Base-by-base conservation (phyloP, 116 monocot genomes). In the Posidonia oceanica region DNA sequence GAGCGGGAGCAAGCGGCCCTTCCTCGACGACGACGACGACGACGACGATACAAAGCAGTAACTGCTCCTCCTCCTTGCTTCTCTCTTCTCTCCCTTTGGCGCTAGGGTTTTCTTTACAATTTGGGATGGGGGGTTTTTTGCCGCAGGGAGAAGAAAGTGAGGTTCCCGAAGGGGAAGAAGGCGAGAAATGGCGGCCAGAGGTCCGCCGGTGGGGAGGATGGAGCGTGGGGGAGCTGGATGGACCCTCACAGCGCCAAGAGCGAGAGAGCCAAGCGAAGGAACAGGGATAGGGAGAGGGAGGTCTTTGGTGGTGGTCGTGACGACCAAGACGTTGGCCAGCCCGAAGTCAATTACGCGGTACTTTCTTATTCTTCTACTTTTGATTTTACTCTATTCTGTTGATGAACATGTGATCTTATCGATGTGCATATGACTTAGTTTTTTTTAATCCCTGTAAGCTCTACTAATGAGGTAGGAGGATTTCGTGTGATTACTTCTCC, bases 311-410 rank as follows among this genome's bases (percentile, higher is more conserved):
- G 29, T 29, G 29, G 29, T 29, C 29, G 29, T 29, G 29, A 29
- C 56, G 53, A 42, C 10, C 64, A 81, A 1, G 69, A 73, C 63
- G 10, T 68, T 13, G 60, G 55, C 7, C 63, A 37, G 8, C 72
- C 81, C 17, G 81, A 81, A 65, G 76, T 81, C 36, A 55, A 63
- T 15, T 81, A 81, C 16, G 69, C 73, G 81, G 81, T 81, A 68
- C 2, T 18, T 37, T 6, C 20, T 38, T 3, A 17, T 17, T 20
- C 56, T 55, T 13, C 36, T 36, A 14, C 44, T 23, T 55, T 14
- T 42, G 10, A 17, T 69, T 14, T 36, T 69, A 16, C 44, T 66
- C 48, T 44, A 7, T 36, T 5, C 15, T 0, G 13, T 63, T 37
- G 8, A 2, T 63, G 37, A 29, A 63, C 37, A 36, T 22, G 4